Base-by-base conservation (phyloP, 805 yeast genomes). In the Komagataella pseudopastoris region DNA sequence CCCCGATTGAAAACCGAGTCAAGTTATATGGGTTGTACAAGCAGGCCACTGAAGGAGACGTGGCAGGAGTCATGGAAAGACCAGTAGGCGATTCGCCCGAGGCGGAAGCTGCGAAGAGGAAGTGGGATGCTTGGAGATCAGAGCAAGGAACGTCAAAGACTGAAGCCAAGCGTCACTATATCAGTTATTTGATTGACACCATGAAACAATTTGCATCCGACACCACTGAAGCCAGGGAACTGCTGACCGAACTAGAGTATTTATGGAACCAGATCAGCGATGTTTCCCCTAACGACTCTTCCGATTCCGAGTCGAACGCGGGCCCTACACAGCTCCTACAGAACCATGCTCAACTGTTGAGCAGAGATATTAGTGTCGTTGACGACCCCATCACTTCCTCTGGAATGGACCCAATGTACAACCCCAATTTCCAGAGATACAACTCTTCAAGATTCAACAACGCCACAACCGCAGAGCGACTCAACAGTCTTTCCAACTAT, bases 41-140 rank as follows among this genome's bases (percentile, higher is more conserved):
- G 59, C 96, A 88, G 62, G 90, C 95, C 1, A 88, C 95, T 4
- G 91, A 86, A 64, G 96, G 96, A 6, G 80, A 88, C 62, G 88
- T 85, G 6, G 76, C 75, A 49, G 83, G 83, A 2, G 71, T 83
- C 46, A 75, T 85, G 79, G 74, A 76, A 2, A 68, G 88, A 48
- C 91, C 91, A 0, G 64, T 65, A 1, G 90, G 89, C 4, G 64
- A 63, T 46, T 64, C 76, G 1, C 45, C 77, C 6, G 88, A 81
- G 56, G 87, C 80, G 58, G 83, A 76, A 56, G 82, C 81, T 3
- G 84, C 83, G 7, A 77, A 77, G 60, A 75, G 80, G 57, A 87
- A 88, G 62, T 85, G 89, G 84, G 90, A 85, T 58, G 88, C 95
- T 0, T 88, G 96, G 96, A 80, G 83, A 56, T 63, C 75, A 22